These are phyloP conservation scores for Bathelium albidoporum DNA, from an alignment of 495 filamentous ascomycete species.

Conservation along the genomic window DNA sequence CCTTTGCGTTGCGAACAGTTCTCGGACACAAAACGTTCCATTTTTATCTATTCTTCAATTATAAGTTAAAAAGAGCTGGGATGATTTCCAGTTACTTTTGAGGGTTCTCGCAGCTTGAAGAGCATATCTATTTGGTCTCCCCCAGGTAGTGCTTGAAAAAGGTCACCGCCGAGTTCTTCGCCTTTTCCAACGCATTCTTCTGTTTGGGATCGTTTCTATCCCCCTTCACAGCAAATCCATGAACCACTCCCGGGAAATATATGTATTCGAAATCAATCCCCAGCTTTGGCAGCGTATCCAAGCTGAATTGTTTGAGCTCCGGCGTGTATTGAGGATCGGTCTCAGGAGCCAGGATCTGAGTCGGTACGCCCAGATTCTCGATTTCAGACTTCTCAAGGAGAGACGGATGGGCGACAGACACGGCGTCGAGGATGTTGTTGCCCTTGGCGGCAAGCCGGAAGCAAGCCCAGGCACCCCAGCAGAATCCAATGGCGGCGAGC, in stretches of 20 bases:
- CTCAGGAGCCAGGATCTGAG: slow-evolving; percentile 50
- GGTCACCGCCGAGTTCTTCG: slow-evolving; percentile 27
- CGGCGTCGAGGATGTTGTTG: slow-evolving; percentile 40
- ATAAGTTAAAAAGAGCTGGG: background rate
- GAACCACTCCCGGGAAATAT: slow-evolving; percentile 43
- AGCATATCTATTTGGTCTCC: background rate
- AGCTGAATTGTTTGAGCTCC: slow-evolving; percentile 42
- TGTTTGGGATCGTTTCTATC: slow-evolving; percentile 33
- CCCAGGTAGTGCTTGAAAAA: background rate
- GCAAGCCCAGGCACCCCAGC: slow-evolving; percentile 50
- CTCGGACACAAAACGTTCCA: no score
- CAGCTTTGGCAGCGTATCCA: slow-evolving; percentile 33
- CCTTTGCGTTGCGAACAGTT: no score
- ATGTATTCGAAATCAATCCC: slow-evolving; percentile 47
- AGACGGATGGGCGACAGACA: slow-evolving; percentile 45
- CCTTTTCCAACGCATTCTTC: slow-evolving; percentile 37
- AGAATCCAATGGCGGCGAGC: slow-evolving; percentile 48
- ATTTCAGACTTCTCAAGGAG: slow-evolving; percentile 40
- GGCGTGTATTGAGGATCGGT: slow-evolving; percentile 36
- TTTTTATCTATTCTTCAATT: no score
- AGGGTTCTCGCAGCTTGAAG: background rate
- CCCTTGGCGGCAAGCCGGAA: slow-evolving; percentile 38
- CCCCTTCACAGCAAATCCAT: slow-evolving; percentile 41
- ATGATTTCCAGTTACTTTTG: background rate
- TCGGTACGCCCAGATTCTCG: slow-evolving; percentile 40